Percentiles rank a stretch among this genome's conserved stretches.
These are phyloP conservation scores for Fusarium palustre DNA, from an alignment of 2,329 filamentous ascomycete species.

Conservation along the genomic window DNA sequence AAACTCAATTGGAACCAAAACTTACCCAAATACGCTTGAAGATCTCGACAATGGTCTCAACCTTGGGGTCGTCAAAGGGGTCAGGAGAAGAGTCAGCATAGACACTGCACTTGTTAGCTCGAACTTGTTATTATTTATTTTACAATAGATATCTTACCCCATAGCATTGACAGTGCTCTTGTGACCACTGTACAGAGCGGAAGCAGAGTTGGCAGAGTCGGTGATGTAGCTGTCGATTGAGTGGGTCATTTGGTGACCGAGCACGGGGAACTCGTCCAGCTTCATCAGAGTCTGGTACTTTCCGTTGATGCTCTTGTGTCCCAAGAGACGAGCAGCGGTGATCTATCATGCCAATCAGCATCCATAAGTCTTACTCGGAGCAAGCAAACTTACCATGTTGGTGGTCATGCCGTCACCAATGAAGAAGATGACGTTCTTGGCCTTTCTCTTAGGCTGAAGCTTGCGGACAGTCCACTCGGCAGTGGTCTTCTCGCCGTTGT, in stretches of 20 bases:
- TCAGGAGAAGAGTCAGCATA: slow-evolving; percentile 82
- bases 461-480: slow-evolving; percentile 83
- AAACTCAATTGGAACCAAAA: neutral
- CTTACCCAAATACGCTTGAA: slow-evolving; percentile 76
- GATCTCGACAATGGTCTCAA: slow-evolving; percentile 85
- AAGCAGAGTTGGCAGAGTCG: slow-evolving; percentile 86
- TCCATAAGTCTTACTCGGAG: neutral
- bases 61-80: slow-evolving; percentile 84
- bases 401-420: slow-evolving; percentile 82
- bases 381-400: slow-evolving; percentile 66
- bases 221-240: slow-evolving; percentile 88
- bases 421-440: slow-evolving; percentile 88
- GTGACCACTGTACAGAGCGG: slow-evolving; percentile 83
- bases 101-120: slow-evolving; percentile 57
- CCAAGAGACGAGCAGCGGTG: slow-evolving; percentile 82
- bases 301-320: slow-evolving; percentile 85
- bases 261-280: slow-evolving; percentile 85
- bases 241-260: slow-evolving; percentile 91
- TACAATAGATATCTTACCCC: slow-evolving; percentile 57
- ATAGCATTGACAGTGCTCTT: slow-evolving; percentile 87
- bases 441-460: slow-evolving; percentile 74
- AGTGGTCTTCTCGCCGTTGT: slow-evolving; percentile 75
- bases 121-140: neutral
- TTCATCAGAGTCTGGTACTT: slow-evolving; percentile 81
- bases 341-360: slow-evolving; percentile 56